phyloP scores from a whole-genome alignment of 441 rosid genomes.

The Brassica hybrid region DNA sequence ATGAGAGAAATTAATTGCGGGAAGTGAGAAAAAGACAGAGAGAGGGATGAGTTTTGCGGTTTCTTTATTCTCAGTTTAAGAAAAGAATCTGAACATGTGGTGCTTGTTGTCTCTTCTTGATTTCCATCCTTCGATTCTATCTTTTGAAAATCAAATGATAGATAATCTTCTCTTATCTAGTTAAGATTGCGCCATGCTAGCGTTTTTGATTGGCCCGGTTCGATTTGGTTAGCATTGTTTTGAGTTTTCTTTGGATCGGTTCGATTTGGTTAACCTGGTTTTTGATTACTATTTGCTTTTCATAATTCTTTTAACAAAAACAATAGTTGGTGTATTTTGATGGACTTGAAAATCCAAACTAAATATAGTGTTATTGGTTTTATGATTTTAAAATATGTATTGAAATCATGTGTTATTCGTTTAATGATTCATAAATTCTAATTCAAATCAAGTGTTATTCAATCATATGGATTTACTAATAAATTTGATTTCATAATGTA shows the following conservation, averaged over 20 bases:
- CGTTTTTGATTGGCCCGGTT: constrained; percentile 26
- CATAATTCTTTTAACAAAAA: neutral
- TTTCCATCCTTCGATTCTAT: constrained; percentile 31
- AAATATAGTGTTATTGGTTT: too few relatives aligned
- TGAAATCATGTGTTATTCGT: too few relatives aligned
- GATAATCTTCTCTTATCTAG: constrained; percentile 30
- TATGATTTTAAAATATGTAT: too few relatives aligned
- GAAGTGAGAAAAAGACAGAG: constrained; percentile 24
- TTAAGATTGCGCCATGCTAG: neutral
- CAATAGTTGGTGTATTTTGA: neutral
- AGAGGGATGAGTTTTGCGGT: constrained; percentile 20
- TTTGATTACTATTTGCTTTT: neutral
- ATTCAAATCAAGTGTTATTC: too few relatives aligned
- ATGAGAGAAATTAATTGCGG: constrained; percentile 11
- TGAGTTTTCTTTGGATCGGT: neutral
- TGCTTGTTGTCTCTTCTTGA: constrained; percentile 28
- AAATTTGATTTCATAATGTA: too few relatives aligned
- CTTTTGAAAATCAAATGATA: neutral
- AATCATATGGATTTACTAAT: too few relatives aligned
- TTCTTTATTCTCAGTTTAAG: constrained; percentile 33
- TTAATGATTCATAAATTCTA: too few relatives aligned
- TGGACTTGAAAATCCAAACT: too few relatives aligned
- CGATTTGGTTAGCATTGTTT: constrained; percentile 10
- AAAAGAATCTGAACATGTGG: constrained; percentile 75
- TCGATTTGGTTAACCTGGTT: constrained; percentile 1